phyloP scores from a whole-genome alignment of 2,329 filamentous ascomycete species.

The Plectosphaerella sp. region DNA sequence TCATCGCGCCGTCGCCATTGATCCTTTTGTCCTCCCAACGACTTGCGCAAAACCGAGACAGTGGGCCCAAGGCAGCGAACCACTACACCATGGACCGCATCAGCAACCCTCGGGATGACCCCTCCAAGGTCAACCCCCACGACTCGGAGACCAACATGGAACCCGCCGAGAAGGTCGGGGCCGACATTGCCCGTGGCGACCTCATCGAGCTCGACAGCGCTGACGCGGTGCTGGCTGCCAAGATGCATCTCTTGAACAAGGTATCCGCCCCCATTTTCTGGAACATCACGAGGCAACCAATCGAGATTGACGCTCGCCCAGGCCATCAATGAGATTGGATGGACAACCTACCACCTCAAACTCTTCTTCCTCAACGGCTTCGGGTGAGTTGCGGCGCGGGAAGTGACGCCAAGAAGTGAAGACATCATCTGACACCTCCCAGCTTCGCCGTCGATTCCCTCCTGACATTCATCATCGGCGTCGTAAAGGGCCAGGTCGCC shows the following conservation, averaged over 20 bases:
- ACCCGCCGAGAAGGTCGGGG: background rate
- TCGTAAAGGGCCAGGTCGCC: constrained; percentile 54
- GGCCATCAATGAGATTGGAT: constrained; percentile 45
- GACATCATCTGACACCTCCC: constrained; percentile 16
- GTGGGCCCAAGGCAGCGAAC: too few species aligned
- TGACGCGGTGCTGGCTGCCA: constrained; percentile 58
- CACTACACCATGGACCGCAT: background rate
- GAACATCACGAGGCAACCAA: background rate
- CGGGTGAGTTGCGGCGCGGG: constrained; percentile 23
- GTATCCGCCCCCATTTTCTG: constrained; percentile 1
- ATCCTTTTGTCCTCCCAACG: too few species aligned
- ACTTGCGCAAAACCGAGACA: too few species aligned
- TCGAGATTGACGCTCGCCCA: constrained; percentile 7
- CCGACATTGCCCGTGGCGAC: constrained; percentile 28
- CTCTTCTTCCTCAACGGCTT: constrained; percentile 49
- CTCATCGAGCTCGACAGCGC: constrained; percentile 52
- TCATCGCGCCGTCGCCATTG: too few species aligned
- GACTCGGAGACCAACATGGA: background rate
- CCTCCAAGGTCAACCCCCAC: background rate
- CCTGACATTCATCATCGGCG: constrained; percentile 14
- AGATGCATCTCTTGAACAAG: constrained; percentile 68
- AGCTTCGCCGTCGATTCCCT: constrained; percentile 30
- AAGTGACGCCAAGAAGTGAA: constrained; percentile 4
- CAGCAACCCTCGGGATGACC: background rate
- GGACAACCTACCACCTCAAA: constrained; percentile 45